Evolutionary conservation across 805 yeast species (phyloP), one percentile per base, ranked within the genome.

Genomic region (Suhomyces canberraensis): DNA sequence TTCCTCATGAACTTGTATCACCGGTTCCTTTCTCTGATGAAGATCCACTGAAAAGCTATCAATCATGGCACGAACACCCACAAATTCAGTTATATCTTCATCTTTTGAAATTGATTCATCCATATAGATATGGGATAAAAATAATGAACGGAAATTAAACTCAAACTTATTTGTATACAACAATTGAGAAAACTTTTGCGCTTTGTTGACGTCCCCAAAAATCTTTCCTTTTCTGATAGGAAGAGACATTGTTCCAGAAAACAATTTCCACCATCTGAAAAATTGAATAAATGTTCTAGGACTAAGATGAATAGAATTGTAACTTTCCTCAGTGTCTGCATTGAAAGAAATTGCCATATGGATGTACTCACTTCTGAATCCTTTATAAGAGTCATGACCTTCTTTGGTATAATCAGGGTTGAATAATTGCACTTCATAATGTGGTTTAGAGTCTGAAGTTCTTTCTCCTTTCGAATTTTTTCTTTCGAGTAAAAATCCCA

Each of bases 201-300:
- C 65, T 20, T 71, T 58, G 36, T 69, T 69, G 4, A 61, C 53
- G 16, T 76, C 76, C 0, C 78, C 79, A 64, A 87, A 91, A 16
- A 93, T 53, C 1, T 62, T 58, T 0, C 98, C 97, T 31, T 76
- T 71, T 35, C 95, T 73, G 11, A 88, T 75, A 0, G 98, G 96
- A 15, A 90, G 66, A 35, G 88, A 78, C 47, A 84, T 70, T 37
- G 82, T 80, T 17, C 91, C 82, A n/a, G 82, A 75, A 58, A 91
- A 91, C 46, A 85, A 73, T 22, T 63, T 61, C 95, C 96, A 90
- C 98, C 98, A 93, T 4, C 59, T 54, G 51, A 78, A 79, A 62
- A 93, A 89, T 41, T 79, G 84, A 6, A 63, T 54, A 46, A 91
- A 69, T 0, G 81, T 73, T 4, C 66, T 66, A 1, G 96, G 95